Evolutionary conservation across 2,329 filamentous ascomycete species (phyloP).

Genomic region (Venturia effusa): DNA sequence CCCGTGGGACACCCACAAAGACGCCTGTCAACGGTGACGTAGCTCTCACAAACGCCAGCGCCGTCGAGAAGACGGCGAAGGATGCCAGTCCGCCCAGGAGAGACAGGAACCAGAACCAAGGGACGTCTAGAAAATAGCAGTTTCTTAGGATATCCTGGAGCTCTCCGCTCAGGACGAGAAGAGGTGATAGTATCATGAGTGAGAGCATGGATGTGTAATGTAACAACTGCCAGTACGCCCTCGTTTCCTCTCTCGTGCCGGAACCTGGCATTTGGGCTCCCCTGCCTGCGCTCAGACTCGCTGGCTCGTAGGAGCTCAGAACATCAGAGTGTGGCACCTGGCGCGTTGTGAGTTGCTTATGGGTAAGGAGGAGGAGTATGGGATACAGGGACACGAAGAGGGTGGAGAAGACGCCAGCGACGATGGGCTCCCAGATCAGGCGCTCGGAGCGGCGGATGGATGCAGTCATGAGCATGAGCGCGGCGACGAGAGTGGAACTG

Average conservation of each 20-base stretch:
- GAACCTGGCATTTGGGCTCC: constrained; percentile 1
- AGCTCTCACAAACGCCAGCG: constrained; percentile 37
- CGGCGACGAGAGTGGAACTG: constrained; percentile 39
- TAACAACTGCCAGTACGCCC: constrained; percentile 40
- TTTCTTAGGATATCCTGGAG: constrained; percentile 38
- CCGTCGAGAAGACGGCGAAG: constrained; percentile 38
- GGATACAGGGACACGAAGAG: constrained; percentile 42
- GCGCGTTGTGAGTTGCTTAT: constrained; percentile 34
- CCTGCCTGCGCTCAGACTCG: constrained; percentile 10
- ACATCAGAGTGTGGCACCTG: constrained; percentile 33
- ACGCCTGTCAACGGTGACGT: constrained; percentile 40
- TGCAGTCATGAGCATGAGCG: constrained; percentile 40
- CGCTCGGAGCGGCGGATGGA: constrained; percentile 34
- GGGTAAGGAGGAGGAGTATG: constrained; percentile 38
- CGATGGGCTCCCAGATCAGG: constrained; percentile 41
- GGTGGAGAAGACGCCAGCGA: constrained; percentile 42
- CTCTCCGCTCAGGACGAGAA: constrained; percentile 40
- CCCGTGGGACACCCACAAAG: constrained; percentile 38
- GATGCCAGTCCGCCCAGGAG: constrained; percentile 36
- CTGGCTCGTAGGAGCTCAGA: constrained; percentile 26
- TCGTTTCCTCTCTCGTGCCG: constrained; percentile 34
- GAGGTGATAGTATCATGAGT: constrained; percentile 37
- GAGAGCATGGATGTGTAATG: constrained; percentile 42
- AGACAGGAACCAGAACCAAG: constrained; percentile 45
- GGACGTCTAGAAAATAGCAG: constrained; percentile 44